Conservation (phyloP, 1,284 basidiomycete species). For the Albatrellus sp. region DNA sequence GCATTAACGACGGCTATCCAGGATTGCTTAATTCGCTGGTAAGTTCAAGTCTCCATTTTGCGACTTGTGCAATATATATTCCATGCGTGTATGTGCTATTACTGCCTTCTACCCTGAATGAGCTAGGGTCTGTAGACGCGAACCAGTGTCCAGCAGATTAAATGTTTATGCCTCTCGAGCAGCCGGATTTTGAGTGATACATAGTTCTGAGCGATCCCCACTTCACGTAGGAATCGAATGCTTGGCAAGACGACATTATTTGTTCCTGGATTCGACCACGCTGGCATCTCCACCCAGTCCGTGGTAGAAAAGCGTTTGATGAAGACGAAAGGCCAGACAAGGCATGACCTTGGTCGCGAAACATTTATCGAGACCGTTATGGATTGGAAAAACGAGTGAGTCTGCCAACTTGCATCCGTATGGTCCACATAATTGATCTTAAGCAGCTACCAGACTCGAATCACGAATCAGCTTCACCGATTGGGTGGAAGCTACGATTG, state of each 20-base stretch:
- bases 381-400: conserved; percentile 95
- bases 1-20: conserved; percentile 90
- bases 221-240: conserved; percentile 77
- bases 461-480: conserved; percentile 82
- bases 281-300: conserved; percentile 96
- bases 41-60: conserved; percentile 16
- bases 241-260: conserved; percentile 86
- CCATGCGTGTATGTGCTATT: background rate
- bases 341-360: conserved; percentile 92
- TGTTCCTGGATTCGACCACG: conserved; percentile 95
- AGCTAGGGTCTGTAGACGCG: background rate
- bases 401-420: conserved; percentile 5
- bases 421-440: conserved; percentile 9
- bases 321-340: conserved; percentile 74
- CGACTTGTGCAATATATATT: background rate
- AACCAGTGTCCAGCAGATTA: background rate
- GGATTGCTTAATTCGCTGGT: conserved; percentile 84
- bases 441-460: conserved; percentile 78
- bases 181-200: background rate
- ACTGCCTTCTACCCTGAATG: background rate
- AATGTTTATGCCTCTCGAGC: no score
- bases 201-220: background rate
- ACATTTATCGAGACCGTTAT: conserved; percentile 87
- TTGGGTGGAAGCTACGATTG: conserved; percentile 95
- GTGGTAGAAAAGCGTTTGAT: conserved; percentile 92